Evolutionary conservation across 2,329 filamentous ascomycete species (phyloP), one percentile per base, ranked within the genome.

Genomic region (Macroventuria anomochaeta): DNA sequence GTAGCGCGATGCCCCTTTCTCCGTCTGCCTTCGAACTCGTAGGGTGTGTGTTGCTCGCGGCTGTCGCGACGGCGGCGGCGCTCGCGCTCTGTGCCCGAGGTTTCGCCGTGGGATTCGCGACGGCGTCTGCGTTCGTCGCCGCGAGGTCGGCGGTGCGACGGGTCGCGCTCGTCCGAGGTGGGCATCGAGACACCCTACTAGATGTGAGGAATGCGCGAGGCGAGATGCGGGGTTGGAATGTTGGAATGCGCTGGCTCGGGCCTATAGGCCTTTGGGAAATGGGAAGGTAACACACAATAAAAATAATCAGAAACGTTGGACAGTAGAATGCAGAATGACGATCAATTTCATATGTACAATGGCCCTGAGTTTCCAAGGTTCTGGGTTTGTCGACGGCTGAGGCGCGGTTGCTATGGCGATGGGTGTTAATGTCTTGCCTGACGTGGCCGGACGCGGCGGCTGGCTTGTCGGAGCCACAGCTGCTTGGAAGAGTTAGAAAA

Each of bases 1-100:
- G 74, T 76, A 3, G 74, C 73, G 23, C 73, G 67, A 48, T 77
- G 75, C 7, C 72, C 72, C 25, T 64, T 63, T 29, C 73, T 57
- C 2, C 68, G 61, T 5, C 72, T 59, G 6, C 66, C 65, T 29
- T 72, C 69, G 23, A 54, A 53, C n/a, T 69, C 68, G 18, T 63
- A 62, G 5, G 60, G 52, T 3, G 59, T 58, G 29, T 57, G 33
- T 12, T 64, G 58, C 43, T 61, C 57, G 26, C 58, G 55, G 32
- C 56, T 60, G 20, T 67, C 58, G 53, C 58, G 64, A 25, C 62
- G 53, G 32, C 56, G 53, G 4, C 64, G 54, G 13, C 62, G 54
- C 23, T 25, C 23, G 17, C 62, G 61, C 20, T 65, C 63, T 3
- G 58, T 58, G 29, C 69, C 64, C 15, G 56, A 60, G 28, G 58